Conservation (phyloP, 495 filamentous ascomycete genomes). For the Aspergillus campestris region DNA sequence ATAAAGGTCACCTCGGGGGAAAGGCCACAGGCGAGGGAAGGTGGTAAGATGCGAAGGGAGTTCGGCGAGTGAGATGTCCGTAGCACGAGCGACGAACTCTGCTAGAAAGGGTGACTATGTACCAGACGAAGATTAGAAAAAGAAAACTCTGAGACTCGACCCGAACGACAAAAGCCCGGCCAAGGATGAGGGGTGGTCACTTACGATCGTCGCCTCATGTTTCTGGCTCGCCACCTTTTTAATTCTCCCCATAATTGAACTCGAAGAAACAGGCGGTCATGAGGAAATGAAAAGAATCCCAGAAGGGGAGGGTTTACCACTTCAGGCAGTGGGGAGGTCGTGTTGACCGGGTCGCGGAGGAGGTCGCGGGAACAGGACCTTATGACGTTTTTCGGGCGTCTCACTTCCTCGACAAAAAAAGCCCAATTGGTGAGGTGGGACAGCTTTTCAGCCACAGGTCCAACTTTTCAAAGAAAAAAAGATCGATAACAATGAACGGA, state of each 20-base stretch:
- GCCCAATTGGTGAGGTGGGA: constrained; percentile 2
- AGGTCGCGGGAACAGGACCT: constrained; percentile 26
- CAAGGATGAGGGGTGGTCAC: constrained; percentile 21
- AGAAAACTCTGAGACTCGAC: constrained; percentile 18
- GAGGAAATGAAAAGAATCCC: constrained; percentile 25
- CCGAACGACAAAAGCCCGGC: constrained; percentile 4
- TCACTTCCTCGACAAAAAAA: constrained; percentile 25
- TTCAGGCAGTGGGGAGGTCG: constrained; percentile 24
- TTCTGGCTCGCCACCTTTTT: constrained; percentile 87
- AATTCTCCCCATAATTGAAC: constrained; percentile 80
- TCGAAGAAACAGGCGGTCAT: constrained; percentile 37
- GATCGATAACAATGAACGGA: constrained; percentile 6
- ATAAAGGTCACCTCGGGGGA: constrained; percentile 93
- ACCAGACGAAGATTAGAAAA: constrained; percentile 18
- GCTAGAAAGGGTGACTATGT: constrained; percentile 76
- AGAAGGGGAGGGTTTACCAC: constrained; percentile 24
- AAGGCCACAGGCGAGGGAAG: constrained; percentile 87
- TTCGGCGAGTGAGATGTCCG: constrained; percentile 60
- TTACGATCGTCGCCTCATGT: constrained; percentile 90
- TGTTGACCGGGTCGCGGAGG: constrained; percentile 28
- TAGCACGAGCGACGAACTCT: constrained; percentile 63
- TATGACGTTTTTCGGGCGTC: constrained; percentile 38
- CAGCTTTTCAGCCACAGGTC: background rate
- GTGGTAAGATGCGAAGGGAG: constrained; percentile 66
- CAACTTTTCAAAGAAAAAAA: background rate